These are phyloP conservation scores for Hypoxylon lienhwacheense DNA, from an alignment of 495 filamentous ascomycete species.

Conservation along the genomic window DNA sequence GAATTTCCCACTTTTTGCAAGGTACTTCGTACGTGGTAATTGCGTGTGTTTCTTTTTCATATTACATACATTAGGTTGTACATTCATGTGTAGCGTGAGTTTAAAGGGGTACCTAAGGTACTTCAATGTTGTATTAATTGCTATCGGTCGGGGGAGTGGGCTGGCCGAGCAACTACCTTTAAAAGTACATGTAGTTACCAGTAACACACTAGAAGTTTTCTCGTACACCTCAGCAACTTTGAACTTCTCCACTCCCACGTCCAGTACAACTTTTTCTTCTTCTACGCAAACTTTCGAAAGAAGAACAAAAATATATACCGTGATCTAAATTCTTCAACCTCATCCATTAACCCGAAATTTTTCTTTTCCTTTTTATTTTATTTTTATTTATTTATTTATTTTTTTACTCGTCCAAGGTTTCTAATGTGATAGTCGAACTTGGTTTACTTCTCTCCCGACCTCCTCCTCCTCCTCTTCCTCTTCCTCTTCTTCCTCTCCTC, in stretches of 20 bases:
- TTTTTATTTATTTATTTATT: not conserved
- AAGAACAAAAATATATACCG: too few species aligned
- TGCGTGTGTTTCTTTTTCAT: not conserved
- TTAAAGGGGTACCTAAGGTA: too few species aligned
- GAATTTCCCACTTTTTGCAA: too few species aligned
- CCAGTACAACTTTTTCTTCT: conserved; percentile 7
- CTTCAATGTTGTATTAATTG: too few species aligned
- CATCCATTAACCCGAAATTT: too few species aligned
- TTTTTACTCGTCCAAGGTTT: conserved; percentile 5
- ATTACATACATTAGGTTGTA: not conserved
- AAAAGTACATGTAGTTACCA: not conserved
- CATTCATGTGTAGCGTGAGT: not conserved
- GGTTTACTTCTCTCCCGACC: not conserved
- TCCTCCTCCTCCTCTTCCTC: not conserved
- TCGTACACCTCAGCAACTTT: conserved; percentile 8
- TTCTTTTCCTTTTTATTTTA: too few species aligned
- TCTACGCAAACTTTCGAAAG: conserved; percentile 17
- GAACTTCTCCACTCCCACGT: not conserved
- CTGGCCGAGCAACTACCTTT: conserved; percentile 20
- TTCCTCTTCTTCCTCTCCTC: not conserved
- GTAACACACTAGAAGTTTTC: conserved; percentile 11
- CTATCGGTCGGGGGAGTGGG: conserved; percentile 18
- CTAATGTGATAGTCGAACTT: conserved; percentile 14
- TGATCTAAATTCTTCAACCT: conserved; percentile 5
- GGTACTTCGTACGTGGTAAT: too few species aligned